Evolutionary conservation across 108 stramenopile genomes (phyloP), one percentile per base, ranked within the genome.

Genomic region (Chaetoceros muelleri): DNA sequence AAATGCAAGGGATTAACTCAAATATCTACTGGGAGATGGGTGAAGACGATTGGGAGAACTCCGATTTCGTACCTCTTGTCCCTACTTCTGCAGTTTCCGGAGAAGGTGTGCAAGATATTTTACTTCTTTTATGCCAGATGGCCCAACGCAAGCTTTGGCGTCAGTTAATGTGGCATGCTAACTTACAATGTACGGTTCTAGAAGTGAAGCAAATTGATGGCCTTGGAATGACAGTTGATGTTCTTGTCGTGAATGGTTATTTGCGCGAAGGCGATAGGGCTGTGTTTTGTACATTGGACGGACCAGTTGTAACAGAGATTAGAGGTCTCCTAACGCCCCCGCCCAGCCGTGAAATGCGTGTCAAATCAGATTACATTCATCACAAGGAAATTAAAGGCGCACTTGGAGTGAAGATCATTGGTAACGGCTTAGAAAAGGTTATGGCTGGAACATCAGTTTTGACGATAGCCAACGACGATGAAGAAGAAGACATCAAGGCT

Each of bases 11-110:
- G 27, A 93, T 99, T 45, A 99, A 99, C 87, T 95, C 96, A 20
- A 92, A 95, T 65, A 66, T 99, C 25, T 99, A 99, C 74, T 99
- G 96, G 96, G 95, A 99, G 64, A 98, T 98, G 95, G 94, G 95
- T 29, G 92, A 93, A 28, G 93, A 88, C 50, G 90, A 91, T 69
- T 87, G 86, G 85, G 59, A 60, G 53, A 90, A 83, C 58, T 84
- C 86, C 27, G 92, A 94, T 61, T 94, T 90, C 57, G 85, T 96
- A 58, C 90, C 95, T 1, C 69, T 99, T 27, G 96, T 97, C 21
- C 99, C 99, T 18, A 99, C 99, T 2, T 94, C 93, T 53, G 99
- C 97, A 50, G 74, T 97, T 51, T 96, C 96, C 0, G 99, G 99
- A 24, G 99, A 99, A 71, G 99, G 99, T 59, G 94, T 99, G 0